A percentile compares a stretch with the other conserved stretches of the same genome.
Evolutionary conservation across 257 asterid species (phyloP).

Genomic region (Anisodus acutangulus): DNA sequence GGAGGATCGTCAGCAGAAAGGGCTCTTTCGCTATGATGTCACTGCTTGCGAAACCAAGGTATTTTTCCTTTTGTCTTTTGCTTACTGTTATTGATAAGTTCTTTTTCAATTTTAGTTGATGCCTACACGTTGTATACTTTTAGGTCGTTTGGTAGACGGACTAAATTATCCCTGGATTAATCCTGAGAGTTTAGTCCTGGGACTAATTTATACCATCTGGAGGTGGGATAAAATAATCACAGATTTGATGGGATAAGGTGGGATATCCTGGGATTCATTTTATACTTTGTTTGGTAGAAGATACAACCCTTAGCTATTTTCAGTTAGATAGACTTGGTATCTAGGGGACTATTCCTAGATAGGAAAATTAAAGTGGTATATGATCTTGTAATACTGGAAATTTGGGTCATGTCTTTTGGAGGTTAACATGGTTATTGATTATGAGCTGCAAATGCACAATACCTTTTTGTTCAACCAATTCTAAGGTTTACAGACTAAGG

Average conservation of each 20-base stretch:
- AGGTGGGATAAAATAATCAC: too few species aligned
- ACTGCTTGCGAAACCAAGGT: slow-evolving; percentile 99
- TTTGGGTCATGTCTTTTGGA: background rate
- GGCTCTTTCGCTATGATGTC: slow-evolving; percentile 96
- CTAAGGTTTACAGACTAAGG: background rate
- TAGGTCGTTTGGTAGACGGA: too few species aligned
- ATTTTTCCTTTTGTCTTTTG: background rate
- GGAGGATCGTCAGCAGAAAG: slow-evolving; percentile 96
- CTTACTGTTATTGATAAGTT: background rate
- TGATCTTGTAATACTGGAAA: background rate
- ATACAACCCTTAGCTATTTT: background rate
- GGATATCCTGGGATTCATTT: too few species aligned
- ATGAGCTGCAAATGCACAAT: background rate
- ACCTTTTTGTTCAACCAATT: background rate
- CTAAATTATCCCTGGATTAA: too few species aligned
- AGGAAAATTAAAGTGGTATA: background rate
- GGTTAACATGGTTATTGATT: background rate
- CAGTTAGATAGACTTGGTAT: background rate
- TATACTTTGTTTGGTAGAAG: too few species aligned
- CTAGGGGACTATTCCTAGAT: background rate
- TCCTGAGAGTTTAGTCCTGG: too few species aligned
- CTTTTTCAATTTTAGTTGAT: background rate
- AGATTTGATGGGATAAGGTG: too few species aligned
- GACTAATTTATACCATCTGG: too few species aligned
- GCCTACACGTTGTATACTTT: background rate